Evolutionary conservation across 192 early-diverging fungal genomes (phyloP).

Genomic region (Coemansia sp.): DNA sequence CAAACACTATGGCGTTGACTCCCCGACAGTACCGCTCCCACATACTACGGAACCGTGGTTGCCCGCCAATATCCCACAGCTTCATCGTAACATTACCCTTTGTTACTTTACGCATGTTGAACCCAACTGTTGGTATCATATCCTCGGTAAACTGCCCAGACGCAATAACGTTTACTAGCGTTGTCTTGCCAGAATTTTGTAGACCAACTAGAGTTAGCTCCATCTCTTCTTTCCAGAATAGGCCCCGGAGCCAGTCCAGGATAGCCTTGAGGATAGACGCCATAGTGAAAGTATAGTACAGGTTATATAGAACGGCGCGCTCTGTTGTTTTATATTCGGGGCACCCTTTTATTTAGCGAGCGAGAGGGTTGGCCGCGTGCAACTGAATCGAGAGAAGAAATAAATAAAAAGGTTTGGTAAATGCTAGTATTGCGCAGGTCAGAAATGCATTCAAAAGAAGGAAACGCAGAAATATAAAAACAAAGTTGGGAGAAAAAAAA

Average conservation of each 20-base stretch:
- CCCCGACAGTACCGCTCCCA: slow-evolving; percentile 88
- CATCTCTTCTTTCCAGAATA: slow-evolving; percentile 89
- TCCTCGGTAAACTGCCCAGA: slow-evolving; percentile 83
- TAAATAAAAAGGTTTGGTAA: slow-evolving; percentile 6
- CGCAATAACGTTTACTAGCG: slow-evolving; percentile 83
- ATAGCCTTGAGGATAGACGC: slow-evolving; percentile 53
- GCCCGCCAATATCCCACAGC: slow-evolving; percentile 99
- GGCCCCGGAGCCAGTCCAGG: slow-evolving; percentile 69
- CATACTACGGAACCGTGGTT: slow-evolving; percentile 96
- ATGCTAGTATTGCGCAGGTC: not conserved
- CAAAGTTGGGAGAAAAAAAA: not conserved
- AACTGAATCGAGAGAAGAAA: not conserved
- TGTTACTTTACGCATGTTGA: slow-evolving; percentile 96
- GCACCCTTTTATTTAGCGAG: not conserved
- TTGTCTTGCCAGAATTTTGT: slow-evolving; percentile 87
- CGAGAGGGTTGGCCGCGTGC: too few relatives aligned
- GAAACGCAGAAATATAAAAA: slow-evolving; percentile 17
- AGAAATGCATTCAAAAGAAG: slow-evolving; percentile 12
- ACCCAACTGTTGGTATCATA: slow-evolving; percentile 97
- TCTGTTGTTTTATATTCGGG: not conserved
- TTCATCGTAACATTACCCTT: slow-evolving; percentile 97
- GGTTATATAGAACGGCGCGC: not conserved
- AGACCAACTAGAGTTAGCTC: slow-evolving; percentile 86
- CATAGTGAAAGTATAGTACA: slow-evolving; percentile 30
- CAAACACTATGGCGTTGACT: slow-evolving; percentile 99